Evolutionary conservation across 108 stramenopile genomes (phyloP).

Genomic region (Pseudonitzschia multistriata): DNA sequence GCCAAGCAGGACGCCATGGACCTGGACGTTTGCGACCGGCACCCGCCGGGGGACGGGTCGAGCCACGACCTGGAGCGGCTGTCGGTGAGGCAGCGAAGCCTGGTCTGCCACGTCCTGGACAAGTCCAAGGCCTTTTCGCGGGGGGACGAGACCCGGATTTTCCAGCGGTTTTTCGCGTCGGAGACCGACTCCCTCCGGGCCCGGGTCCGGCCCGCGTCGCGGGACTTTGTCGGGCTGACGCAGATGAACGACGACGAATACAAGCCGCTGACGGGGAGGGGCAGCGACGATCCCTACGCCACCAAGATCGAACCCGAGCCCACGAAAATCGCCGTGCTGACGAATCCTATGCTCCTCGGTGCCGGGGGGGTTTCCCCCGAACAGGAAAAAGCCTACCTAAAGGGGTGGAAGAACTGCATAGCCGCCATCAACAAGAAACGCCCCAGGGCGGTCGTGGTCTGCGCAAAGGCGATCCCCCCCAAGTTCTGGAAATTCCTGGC

Average conservation of each 20-base stretch:
- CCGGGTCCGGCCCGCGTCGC: conserved; percentile 52
- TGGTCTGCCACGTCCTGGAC: conserved; percentile 80
- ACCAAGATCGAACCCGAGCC: conserved; percentile 37
- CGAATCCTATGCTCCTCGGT: conserved; percentile 50
- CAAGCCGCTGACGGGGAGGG: conserved; percentile 44
- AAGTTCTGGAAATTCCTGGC: conserved; percentile 69
- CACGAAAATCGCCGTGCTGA: conserved; percentile 53
- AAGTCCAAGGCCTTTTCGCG: conserved; percentile 52
- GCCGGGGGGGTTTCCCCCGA: conserved; percentile 28
- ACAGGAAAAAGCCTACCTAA: conserved; percentile 51
- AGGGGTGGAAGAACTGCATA: conserved; percentile 69
- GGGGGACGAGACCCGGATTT: conserved; percentile 65
- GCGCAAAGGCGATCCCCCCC: conserved; percentile 44
- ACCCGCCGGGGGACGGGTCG: conserved; percentile 78
- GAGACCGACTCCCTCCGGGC: conserved; percentile 44
- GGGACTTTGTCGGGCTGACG: conserved; percentile 79
- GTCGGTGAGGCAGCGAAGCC: conserved; percentile 41
- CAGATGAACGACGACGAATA: conserved; percentile 82
- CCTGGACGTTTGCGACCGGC: conserved; percentile 61
- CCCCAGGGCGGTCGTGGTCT: conserved; percentile 77
- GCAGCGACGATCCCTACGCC: conserved; percentile 48
- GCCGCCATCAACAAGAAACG: conserved; percentile 67
- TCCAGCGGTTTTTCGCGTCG: conserved; percentile 71
- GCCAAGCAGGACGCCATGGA: conserved; percentile 56
- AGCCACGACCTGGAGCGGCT: conserved; percentile 65